Evolutionary conservation across 1,284 basidiomycete genomes (phyloP), one percentile per base, ranked within the genome.

Genomic region (Meripilus lineatus): DNA sequence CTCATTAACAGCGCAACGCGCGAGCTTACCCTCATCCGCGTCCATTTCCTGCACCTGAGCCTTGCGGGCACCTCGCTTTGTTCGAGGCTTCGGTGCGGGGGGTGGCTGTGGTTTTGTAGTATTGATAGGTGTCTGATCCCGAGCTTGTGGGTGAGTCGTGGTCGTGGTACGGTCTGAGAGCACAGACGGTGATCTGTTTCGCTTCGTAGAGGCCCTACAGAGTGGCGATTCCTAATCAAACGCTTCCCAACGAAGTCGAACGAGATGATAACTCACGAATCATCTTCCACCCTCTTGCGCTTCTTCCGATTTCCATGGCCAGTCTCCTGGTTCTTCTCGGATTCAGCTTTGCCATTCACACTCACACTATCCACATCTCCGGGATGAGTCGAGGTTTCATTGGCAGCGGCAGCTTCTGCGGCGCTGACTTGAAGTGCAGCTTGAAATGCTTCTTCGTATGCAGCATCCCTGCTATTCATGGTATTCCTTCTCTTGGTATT

Each of bases 391-490:
- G 5, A 15, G 22, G 26, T 26, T 24, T 33, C 40, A 35, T 34
- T 15, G 45, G 33, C 48, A 47, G 25, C 50, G 60, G 65, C 65
- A 18, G 67, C 70, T 34, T 73, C 72, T 22, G 75, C 79, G 32
- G 75, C 72, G 17, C 74, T 77, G 26, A 79, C 79, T 53, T 86
- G 80, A 37, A 88, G 78, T 42, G 85, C 69, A 53, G 83, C 79
- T 59, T 84, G 81, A 44, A 84, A 61, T 50, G 84, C 88, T 62
- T 94, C 90, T 59, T 96, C 93, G 61, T 95, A 96, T 3, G 88
- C 90, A 5, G 93, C 89, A 59, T 96, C 94, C 46, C 94, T 75
- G 58, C 90, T 94, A 64, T 98, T 99, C 93, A 99, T 96, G 44
- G 95, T 98, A 56, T 90, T 93, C 49, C 94, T 75, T 48, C 91